These are phyloP conservation scores for Dothistroma pini DNA, from an alignment of 2,329 filamentous ascomycete species.

Conservation along the genomic window DNA sequence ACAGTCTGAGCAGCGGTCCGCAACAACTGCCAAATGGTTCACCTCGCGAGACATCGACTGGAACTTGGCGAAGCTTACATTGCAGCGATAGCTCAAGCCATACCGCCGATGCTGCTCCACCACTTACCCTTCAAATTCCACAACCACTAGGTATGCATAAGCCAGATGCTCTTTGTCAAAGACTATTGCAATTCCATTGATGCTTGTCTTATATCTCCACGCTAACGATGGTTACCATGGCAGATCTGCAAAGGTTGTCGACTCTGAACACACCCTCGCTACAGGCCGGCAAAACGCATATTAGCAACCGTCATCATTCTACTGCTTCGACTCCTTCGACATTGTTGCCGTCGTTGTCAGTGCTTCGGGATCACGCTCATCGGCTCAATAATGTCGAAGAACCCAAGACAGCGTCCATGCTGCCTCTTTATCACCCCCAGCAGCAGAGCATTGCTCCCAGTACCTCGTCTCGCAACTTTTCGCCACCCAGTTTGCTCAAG, in stretches of 20 bases:
- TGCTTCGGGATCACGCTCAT: slow-evolving; percentile 21
- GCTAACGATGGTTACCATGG: slow-evolving; percentile 19
- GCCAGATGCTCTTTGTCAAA: background rate
- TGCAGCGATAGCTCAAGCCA: slow-evolving; percentile 16
- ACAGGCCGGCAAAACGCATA: slow-evolving; percentile 5
- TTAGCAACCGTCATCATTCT: background rate
- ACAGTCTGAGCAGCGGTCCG: slow-evolving; percentile 16
- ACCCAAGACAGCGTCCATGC: slow-evolving; percentile 17
- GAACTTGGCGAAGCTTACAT: slow-evolving; percentile 25
- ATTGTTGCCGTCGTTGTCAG: slow-evolving; percentile 29
- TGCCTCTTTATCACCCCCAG: background rate
- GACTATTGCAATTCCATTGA: background rate
- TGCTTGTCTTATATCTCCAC: slow-evolving; percentile 4
- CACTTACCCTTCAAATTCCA: slow-evolving; percentile 25
- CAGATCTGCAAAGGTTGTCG: slow-evolving; percentile 17
- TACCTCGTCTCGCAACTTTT: background rate
- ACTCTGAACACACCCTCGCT: slow-evolving; percentile 6
- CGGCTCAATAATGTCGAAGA: slow-evolving; percentile 12
- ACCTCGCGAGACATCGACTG: slow-evolving; percentile 16
- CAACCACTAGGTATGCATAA: slow-evolving; percentile 22
- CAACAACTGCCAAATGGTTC: slow-evolving; percentile 15
- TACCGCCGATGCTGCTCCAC: slow-evolving; percentile 11
- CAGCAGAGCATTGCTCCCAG: background rate
- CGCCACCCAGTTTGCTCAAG: slow-evolving; percentile 21
- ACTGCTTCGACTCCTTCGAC: slow-evolving; percentile 13